Evolutionary conservation across 2,329 filamentous ascomycete genomes (phyloP).

Genomic region (Penicillium carneum): DNA sequence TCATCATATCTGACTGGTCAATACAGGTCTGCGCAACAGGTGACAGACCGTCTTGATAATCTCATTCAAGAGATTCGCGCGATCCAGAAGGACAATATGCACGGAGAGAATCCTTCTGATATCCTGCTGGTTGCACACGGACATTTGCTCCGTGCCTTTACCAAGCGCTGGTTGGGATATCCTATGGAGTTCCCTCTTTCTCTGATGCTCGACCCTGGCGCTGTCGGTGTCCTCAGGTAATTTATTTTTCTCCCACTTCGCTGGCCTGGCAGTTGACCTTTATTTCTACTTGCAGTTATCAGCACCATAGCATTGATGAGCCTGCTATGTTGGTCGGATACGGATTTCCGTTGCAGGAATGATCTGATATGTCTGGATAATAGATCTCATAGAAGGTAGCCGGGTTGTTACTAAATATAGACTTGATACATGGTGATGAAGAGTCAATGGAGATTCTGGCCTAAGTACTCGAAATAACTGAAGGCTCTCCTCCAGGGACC

Average conservation of each 20-base stretch:
- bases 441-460: too few species aligned
- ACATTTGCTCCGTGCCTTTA: conserved; percentile 56
- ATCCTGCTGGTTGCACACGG: conserved; percentile 54
- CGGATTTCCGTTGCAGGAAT: conserved; percentile 43
- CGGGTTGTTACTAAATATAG: conserved; percentile 3
- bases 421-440: background rate
- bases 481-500: background rate
- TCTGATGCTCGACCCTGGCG: conserved; percentile 57
- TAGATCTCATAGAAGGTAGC: background rate
- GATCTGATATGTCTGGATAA: background rate
- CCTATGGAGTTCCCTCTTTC: conserved; percentile 51
- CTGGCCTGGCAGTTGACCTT: background rate
- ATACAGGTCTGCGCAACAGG: conserved; percentile 45
- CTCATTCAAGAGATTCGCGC: conserved; percentile 53
- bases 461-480: background rate
- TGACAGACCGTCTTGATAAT: conserved; percentile 53
- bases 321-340: conserved; percentile 54
- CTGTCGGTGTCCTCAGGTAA: conserved; percentile 53
- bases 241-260: background rate
- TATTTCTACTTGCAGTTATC: conserved; percentile 37
- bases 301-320: conserved; percentile 50
- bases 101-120: conserved; percentile 50
- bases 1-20: conserved; percentile 15
- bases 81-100: conserved; percentile 52
- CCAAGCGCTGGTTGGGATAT: conserved; percentile 57